Conservation (phyloP, 176 grass and related monocot species). For the Paspalum notatum region DNA sequence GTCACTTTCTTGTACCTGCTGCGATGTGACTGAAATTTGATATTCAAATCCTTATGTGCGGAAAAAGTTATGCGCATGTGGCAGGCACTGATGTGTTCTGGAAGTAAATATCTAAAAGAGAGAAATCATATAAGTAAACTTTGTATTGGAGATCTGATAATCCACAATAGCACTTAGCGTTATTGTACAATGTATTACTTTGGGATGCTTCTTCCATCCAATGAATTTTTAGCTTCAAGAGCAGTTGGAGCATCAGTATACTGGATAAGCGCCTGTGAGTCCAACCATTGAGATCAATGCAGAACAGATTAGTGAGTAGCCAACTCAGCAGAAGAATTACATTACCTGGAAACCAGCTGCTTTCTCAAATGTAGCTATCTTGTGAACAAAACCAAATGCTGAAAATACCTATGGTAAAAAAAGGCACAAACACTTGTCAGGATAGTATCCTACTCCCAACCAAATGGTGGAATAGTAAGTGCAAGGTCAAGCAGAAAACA, state of each 20-base stretch:
- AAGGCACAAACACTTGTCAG: background rate
- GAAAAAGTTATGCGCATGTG: slow-evolving; percentile 95
- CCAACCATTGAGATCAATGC: slow-evolving; percentile 18
- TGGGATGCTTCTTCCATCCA: slow-evolving; percentile 99
- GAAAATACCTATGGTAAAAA: slow-evolving; percentile 80
- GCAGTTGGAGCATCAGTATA: slow-evolving; percentile 91
- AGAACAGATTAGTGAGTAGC: background rate
- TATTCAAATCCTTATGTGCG: slow-evolving; percentile 97
- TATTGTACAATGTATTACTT: slow-evolving; percentile 52
- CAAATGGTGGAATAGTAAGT: background rate
- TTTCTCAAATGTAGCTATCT: slow-evolving; percentile 99
- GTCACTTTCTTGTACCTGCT: slow-evolving; percentile 67
- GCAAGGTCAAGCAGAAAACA: background rate
- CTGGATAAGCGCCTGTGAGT: slow-evolving; percentile 81
- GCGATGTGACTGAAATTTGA: slow-evolving; percentile 98
- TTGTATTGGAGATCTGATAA: background rate
- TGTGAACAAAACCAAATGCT: slow-evolving; percentile 96
- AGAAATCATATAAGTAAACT: slow-evolving; percentile 29
- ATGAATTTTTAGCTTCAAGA: slow-evolving; percentile 79
- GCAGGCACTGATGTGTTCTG: slow-evolving; percentile 67
- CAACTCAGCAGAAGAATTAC: slow-evolving; percentile 7
- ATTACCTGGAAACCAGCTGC: slow-evolving; percentile 96
- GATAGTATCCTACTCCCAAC: background rate
- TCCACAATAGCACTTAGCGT: background rate
- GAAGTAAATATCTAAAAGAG: slow-evolving; percentile 83